Evolutionary conservation across 345 rosid genomes (phyloP), one percentile per base, ranked within the genome.

Genomic region (Erucastrum elatum): DNA sequence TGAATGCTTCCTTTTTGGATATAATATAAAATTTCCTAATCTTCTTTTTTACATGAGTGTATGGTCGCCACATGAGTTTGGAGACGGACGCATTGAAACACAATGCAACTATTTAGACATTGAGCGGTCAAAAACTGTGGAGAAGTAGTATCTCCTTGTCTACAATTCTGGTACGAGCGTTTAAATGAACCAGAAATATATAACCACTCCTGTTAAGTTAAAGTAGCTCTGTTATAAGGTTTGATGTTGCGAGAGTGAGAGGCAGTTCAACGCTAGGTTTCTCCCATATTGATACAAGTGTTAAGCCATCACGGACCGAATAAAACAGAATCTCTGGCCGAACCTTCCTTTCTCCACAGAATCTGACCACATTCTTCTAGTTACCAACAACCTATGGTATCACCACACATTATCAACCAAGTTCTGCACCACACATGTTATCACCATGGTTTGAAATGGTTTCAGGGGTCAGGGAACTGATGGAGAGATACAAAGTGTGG

Each of bases 401-500:
- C 21, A 21, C 21, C 21, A 34, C 37, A 34, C 6, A 34, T 34
- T 34, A 34, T 34, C 44, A 37, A 37, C 46, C 9, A 39, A 39
- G 46, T 9, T 39, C 46, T 39, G 46, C 21, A 21, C 21, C 21
- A 21, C 21, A 21, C 21, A 21, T 21, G 21, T 21, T 21, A 21
- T 21, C 21, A 21, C 21, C 21, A 21, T 21, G 21, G 21, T 84
- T 88, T 65, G 87, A 86, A 55, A 88, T 90, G 95, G 73, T 89
- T 27, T 81, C 86, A 53, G 97, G 97, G 33, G 87, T 83, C 8
- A 86, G 70, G 76, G 82, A 79, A 77, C 81, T 92, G 56, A 86
- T 89, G 94, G 88, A 85, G 70, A 84, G 83, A 76, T 90, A 92
- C 77, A 83, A 63, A 35, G 96, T 88, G 78, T 86, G 91, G 87